phyloP scores from a whole-genome alignment of 257 asterid species.

The Sherardia arvensis region DNA sequence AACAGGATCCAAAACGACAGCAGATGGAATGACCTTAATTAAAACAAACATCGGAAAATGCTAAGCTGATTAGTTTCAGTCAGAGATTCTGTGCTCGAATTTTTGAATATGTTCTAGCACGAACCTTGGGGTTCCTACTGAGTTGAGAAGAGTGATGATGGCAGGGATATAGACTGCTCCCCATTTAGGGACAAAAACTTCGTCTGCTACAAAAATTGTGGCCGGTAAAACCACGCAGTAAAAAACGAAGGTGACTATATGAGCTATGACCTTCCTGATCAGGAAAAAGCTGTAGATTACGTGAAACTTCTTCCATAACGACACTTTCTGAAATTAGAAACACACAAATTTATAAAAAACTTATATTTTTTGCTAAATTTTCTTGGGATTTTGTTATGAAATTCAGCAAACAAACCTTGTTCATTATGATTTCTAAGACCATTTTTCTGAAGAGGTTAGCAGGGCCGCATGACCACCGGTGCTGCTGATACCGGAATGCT shows the following conservation, averaged over 20 bases:
- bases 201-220: conserved; percentile 82
- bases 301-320: conserved; percentile 76
- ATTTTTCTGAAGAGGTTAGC: conserved; percentile 85
- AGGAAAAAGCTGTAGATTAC: conserved; percentile 93
- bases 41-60: not conserved
- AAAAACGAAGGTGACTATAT: conserved; percentile 63
- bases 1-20: conserved; percentile 82
- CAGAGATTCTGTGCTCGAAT: too few relatives aligned
- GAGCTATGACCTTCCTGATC: conserved; percentile 79
- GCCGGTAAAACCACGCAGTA: conserved; percentile 75
- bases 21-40: conserved; percentile 65
- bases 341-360: too few relatives aligned
- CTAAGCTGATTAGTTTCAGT: too few relatives aligned
- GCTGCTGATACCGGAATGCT: conserved; percentile 88
- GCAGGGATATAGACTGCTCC: conserved; percentile 70
- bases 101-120: conserved; percentile 12
- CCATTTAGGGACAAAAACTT: conserved; percentile 84
- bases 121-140: conserved; percentile 89
- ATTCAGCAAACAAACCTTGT: conserved; percentile 35
- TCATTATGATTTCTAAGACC: conserved; percentile 62
- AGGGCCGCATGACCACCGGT: conserved; percentile 99
- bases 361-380: not conserved
- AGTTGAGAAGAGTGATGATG: conserved; percentile 59
- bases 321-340: conserved; percentile 54
- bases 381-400: too few relatives aligned